Conservation (phyloP, 2,329 filamentous ascomycete genomes). For the Aureobasidium sp. region DNA sequence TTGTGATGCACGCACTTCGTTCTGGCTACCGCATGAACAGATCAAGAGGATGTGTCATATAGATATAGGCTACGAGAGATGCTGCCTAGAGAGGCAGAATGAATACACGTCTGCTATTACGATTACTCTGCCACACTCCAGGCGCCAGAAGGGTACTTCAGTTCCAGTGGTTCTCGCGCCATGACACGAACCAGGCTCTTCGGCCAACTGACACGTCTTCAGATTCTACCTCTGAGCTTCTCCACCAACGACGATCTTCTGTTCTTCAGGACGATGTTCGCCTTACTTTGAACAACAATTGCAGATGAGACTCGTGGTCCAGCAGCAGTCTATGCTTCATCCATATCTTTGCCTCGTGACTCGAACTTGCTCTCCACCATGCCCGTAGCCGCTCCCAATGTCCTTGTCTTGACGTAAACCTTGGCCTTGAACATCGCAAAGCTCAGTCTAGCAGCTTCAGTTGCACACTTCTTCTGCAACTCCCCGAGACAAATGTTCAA, state of each 20-base stretch:
- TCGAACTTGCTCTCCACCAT: background rate
- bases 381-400: background rate
- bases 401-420: background rate
- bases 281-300: background rate
- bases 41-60: background rate
- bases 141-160: background rate
- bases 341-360: background rate
- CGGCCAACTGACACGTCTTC: background rate
- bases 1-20: background rate
- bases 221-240: background rate
- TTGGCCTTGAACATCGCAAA: conserved; percentile 13
- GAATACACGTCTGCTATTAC: background rate
- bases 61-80: background rate
- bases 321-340: conserved; percentile 7
- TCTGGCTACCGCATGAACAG: background rate
- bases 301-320: background rate
- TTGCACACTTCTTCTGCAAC: conserved; percentile 5
- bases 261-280: background rate
- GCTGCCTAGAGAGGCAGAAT: background rate
- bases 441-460: conserved; percentile 1
- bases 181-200: background rate
- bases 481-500: background rate
- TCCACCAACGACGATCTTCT: background rate
- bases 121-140: background rate
- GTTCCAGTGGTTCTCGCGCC: too few species aligned